These are phyloP conservation scores for Catharanthus roseus DNA, from an alignment of 257 asterid genomes.

Conservation along the genomic window DNA sequence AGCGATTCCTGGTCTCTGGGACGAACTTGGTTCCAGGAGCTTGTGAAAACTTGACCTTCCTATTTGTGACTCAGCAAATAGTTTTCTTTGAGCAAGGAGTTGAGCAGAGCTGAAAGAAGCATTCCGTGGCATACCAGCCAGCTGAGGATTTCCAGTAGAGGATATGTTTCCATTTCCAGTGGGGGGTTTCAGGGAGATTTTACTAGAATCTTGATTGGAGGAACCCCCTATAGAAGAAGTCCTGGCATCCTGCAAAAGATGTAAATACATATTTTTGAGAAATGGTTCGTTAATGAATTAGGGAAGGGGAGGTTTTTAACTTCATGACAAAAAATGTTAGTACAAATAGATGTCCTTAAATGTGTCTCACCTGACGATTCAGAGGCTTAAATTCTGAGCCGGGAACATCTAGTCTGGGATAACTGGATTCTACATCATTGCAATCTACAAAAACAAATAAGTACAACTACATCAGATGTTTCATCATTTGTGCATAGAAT, in stretches of 20 bases:
- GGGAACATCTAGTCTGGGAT: slow-evolving; percentile 68
- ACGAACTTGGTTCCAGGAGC: slow-evolving; percentile 86
- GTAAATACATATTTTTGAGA: slow-evolving; percentile 3
- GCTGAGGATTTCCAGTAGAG: slow-evolving; percentile 38
- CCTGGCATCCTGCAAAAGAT: slow-evolving; percentile 46
- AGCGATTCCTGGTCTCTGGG: slow-evolving; percentile 83
- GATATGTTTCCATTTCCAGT: slow-evolving; percentile 39
- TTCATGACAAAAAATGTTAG: slow-evolving; percentile 6
- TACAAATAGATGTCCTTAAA: not conserved
- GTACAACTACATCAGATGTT: no score
- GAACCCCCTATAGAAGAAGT: slow-evolving; percentile 26
- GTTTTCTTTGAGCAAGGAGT: slow-evolving; percentile 65
- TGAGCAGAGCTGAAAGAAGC: slow-evolving; percentile 53
- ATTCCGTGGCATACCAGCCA: slow-evolving; percentile 36
- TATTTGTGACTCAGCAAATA: slow-evolving; percentile 71
- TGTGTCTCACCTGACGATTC: slow-evolving; percentile 50
- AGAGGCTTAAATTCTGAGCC: slow-evolving; percentile 58
- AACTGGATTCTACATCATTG: slow-evolving; percentile 70
- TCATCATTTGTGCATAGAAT: not conserved
- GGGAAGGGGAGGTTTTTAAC: not conserved
- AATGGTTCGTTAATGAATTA: not conserved
- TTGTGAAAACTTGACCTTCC: slow-evolving; percentile 87
- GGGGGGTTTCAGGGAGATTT: slow-evolving; percentile 31
- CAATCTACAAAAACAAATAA: slow-evolving; percentile 39
- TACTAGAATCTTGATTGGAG: slow-evolving; percentile 22